Evolutionary conservation across 441 rosid species (phyloP).

Genomic region (Manihot esculenta): DNA sequence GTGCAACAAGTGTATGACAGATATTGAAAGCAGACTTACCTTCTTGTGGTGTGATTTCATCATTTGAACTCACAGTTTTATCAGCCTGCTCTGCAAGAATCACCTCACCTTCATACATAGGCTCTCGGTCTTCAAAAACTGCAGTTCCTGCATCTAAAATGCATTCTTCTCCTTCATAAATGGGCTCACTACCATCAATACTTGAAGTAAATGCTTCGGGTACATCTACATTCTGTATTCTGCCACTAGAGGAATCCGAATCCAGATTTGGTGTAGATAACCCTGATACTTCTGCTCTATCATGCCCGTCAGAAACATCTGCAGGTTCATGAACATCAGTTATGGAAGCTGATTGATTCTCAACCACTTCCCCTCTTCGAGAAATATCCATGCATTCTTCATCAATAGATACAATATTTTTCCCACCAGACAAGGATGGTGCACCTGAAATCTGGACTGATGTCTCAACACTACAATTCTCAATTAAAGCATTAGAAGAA

Average conservation of each 20-base stretch:
- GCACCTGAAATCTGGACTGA: slow-evolving; percentile 32
- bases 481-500: slow-evolving; percentile 28
- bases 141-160: slow-evolving; percentile 61
- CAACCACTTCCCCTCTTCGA: slow-evolving; percentile 26
- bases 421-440: slow-evolving; percentile 32
- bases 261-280: slow-evolving; percentile 34
- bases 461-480: slow-evolving; percentile 32
- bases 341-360: slow-evolving; percentile 28
- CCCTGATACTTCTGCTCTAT: slow-evolving; percentile 23
- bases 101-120: slow-evolving; percentile 95
- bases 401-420: slow-evolving; percentile 26
- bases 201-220: slow-evolving; percentile 52
- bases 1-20: background rate
- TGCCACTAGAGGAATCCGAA: slow-evolving; percentile 49
- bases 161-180: slow-evolving; percentile 96
- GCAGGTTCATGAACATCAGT: slow-evolving; percentile 34
- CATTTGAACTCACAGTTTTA: slow-evolving; percentile 45
- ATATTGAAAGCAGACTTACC: slow-evolving; percentile 43
- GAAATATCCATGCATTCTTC: slow-evolving; percentile 25
- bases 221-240: slow-evolving; percentile 46
- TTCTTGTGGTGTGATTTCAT: slow-evolving; percentile 65
- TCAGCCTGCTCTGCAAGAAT: slow-evolving; percentile 80
- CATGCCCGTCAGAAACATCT: slow-evolving; percentile 36
- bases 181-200: slow-evolving; percentile 78
- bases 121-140: slow-evolving; percentile 63